These are phyloP conservation scores for Boletus mariae DNA, from an alignment of 1,284 basidiomycete species.

Conservation along the genomic window DNA sequence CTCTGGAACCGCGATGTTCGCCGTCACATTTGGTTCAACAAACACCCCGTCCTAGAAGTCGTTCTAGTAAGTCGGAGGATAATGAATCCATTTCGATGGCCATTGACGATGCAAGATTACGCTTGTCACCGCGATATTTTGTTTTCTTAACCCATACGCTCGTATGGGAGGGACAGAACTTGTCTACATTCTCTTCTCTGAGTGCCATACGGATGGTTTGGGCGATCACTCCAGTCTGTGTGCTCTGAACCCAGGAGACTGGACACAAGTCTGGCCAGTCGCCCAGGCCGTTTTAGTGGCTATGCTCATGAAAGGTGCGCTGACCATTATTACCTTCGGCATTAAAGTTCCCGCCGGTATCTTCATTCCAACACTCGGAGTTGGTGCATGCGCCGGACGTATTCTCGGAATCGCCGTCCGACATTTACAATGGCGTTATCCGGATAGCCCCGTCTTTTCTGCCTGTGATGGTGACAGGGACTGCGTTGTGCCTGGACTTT, in stretches of 20 bases:
- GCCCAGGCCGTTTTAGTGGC: conserved; percentile 68
- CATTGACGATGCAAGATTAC: conserved; percentile 56
- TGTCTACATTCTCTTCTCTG: conserved; percentile 87
- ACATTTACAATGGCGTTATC: conserved; percentile 68
- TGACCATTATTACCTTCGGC: conserved; percentile 93
- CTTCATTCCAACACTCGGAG: conserved; percentile 94
- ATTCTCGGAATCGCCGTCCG: conserved; percentile 85
- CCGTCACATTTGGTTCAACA: conserved; percentile 74
- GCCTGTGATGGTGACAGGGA: conserved; percentile 62
- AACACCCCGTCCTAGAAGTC: conserved; percentile 84
- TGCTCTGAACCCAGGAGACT: conserved; percentile 57
- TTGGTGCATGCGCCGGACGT: conserved; percentile 94
- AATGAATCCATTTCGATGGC: neutral
- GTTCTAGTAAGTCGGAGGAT: conserved; percentile 54
- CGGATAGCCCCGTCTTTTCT: conserved; percentile 60
- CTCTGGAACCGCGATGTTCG: conserved; percentile 84
- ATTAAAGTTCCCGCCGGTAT: conserved; percentile 94
- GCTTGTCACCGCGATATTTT: conserved; percentile 68
- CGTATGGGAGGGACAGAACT: conserved; percentile 95
- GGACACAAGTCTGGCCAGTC: conserved; percentile 60
- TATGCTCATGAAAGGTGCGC: conserved; percentile 75
- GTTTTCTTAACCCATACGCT: conserved; percentile 88
- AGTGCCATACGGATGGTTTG: conserved; percentile 60
- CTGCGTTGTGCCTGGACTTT: conserved; percentile 81
- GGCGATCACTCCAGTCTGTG: conserved; percentile 72